These are phyloP conservation scores for Xanthoconium purpureum DNA, from an alignment of 768 basidiomycete species.

Conservation along the genomic window DNA sequence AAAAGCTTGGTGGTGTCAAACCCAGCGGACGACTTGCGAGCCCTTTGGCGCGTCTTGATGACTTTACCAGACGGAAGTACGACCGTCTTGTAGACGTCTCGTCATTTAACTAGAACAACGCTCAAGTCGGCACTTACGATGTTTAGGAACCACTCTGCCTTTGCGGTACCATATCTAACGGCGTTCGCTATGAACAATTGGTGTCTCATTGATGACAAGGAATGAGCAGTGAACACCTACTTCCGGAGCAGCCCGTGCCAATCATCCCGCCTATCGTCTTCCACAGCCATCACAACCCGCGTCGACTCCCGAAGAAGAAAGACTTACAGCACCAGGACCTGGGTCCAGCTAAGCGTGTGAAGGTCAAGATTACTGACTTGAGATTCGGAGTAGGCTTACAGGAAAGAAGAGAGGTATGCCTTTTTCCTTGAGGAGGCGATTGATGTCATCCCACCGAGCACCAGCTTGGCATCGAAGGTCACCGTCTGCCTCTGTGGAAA, in stretches of 20 bases:
- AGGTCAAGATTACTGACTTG: neutral
- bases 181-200: conserved; percentile 55
- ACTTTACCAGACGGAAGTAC: conserved; percentile 84
- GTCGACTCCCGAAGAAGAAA: conserved; percentile 1
- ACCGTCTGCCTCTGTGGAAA: conserved; percentile 55
- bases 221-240: conserved; percentile 39
- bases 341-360: conserved; percentile 56
- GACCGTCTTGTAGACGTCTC: conserved; percentile 52
- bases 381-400: conserved; percentile 38
- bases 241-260: conserved; percentile 82
- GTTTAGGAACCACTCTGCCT: conserved; percentile 85
- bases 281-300: conserved; percentile 9
- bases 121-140: conserved; percentile 43
- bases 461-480: conserved; percentile 79
- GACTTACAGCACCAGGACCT: conserved; percentile 62
- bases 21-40: conserved; percentile 83
- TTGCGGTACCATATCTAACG: conserved; percentile 84
- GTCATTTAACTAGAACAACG: neutral
- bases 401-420: conserved; percentile 86
- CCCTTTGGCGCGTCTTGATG: conserved; percentile 77
- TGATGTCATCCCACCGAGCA: conserved; percentile 76
- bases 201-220: neutral
- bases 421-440: conserved; percentile 59
- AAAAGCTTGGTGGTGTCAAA: conserved; percentile 87
- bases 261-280: conserved; percentile 89